Evolutionary conservation across 2,329 filamentous ascomycete species (phyloP), one percentile per base, ranked within the genome.

Genomic region (Aspergillus jensenii): DNA sequence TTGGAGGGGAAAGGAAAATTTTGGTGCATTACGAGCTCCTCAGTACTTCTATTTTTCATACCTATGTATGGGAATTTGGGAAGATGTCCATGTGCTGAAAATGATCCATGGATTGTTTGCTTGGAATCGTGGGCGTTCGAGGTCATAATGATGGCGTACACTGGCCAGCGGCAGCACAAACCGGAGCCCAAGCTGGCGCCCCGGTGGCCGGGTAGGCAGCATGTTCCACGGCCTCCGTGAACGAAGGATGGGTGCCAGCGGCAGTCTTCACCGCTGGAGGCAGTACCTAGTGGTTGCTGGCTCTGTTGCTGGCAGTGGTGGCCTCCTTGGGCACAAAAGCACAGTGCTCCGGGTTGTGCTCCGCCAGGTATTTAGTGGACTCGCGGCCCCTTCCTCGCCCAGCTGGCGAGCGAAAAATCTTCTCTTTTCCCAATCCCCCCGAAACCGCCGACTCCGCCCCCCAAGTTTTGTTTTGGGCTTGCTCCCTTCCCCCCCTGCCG

Each of bases 391-490:
- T 62, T 61, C 59, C 37, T 50, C 49, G 55, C 31, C n/a, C 27
- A 60, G 51, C 60, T 58, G 63, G 62, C 62, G 60, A 63, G 61
- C 58, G 59, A 65, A 66, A 64, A 58, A 58, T 61, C 59, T 58
- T 59, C 62, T 63, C 53, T 50, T 54, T 60, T 31, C 57, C 52
- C 46, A 59, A 14, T 50, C 59, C 55, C 58, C 52, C 57, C 58
- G 17, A 53, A 57, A 56, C 56, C 67, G 17, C 48, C 19, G 37
- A 44, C 58, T 40, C 52, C 47, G 50, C 44, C 41, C 52, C 33
- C 37, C 48, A 7, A 37, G 19, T 55, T 55, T 55, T 55, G 44
- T 55, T 55, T 55, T 55, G 52, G 52, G 52, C 44, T 55, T 54
- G 43, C 25, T 19, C 44, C 17, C 31, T 7, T 15, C 15, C 45